phyloP scores from a whole-genome alignment of 768 basidiomycete species.

The Termitomyces heimii region DNA sequence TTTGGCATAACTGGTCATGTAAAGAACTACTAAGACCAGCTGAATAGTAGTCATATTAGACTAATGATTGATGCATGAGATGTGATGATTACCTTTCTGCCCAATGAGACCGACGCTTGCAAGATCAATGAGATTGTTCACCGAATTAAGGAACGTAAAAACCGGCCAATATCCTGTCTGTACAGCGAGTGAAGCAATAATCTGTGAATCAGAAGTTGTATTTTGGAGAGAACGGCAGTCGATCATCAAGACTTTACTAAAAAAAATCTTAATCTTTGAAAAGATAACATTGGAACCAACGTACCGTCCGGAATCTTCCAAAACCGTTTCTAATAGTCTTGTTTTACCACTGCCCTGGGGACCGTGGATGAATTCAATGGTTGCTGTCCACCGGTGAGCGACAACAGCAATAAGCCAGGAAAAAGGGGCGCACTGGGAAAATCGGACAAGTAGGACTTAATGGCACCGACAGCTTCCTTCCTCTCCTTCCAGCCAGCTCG shows the following conservation, averaged over 20 bases:
- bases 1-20: constrained; percentile 75
- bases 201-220: constrained; percentile 58
- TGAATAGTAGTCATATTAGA: constrained; percentile 19
- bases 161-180: constrained; percentile 90
- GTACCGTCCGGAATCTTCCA: constrained; percentile 51
- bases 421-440: constrained; percentile 53
- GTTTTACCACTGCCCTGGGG: constrained; percentile 82
- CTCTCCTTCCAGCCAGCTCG: constrained; percentile 81
- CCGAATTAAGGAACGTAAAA: constrained; percentile 78
- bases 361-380: constrained; percentile 73
- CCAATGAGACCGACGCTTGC: constrained; percentile 93
- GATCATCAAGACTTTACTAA: constrained; percentile 68
- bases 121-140: constrained; percentile 84
- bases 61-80: neutral
- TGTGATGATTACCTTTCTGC: constrained; percentile 60
- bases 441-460: constrained; percentile 73
- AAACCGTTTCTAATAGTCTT: constrained; percentile 45
- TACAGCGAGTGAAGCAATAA: constrained; percentile 62
- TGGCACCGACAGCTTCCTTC: constrained; percentile 60
- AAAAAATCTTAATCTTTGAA: neutral
- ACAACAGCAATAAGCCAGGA: neutral
- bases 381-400: constrained; percentile 34
- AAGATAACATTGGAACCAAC: constrained; percentile 6
- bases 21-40: constrained; percentile 81
- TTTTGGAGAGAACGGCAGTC: constrained; percentile 78